phyloP scores from a whole-genome alignment of 129 eudicot genomes.

The Chrysanthemum seticuspe region DNA sequence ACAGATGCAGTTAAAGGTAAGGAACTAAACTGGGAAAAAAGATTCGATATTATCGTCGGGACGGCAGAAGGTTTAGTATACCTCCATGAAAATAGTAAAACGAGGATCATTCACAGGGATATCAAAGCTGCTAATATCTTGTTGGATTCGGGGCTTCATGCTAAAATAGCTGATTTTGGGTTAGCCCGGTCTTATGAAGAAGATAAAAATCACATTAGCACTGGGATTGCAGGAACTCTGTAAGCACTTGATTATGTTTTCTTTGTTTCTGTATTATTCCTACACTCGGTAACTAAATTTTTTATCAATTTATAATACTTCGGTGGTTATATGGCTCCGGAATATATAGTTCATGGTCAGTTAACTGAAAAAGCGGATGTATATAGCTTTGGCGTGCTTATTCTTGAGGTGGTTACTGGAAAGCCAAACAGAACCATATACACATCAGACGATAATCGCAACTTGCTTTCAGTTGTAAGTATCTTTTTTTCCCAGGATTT shows the following conservation, averaged over 20 bases:
- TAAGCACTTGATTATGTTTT: slow-evolving; percentile 26
- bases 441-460: slow-evolving; percentile 42
- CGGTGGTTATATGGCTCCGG: slow-evolving; percentile 86
- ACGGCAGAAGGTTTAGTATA: slow-evolving; percentile 81
- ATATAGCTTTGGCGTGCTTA: slow-evolving; percentile 71
- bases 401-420: slow-evolving; percentile 72
- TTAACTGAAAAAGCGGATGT: slow-evolving; percentile 77
- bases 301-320: neutral
- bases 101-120: slow-evolving; percentile 71
- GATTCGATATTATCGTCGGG: slow-evolving; percentile 58
- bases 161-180: slow-evolving; percentile 93
- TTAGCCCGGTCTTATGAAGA: slow-evolving; percentile 78
- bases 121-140: slow-evolving; percentile 80
- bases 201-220: slow-evolving; percentile 84
- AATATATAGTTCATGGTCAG: slow-evolving; percentile 62
- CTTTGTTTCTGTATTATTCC: too few relatives aligned
- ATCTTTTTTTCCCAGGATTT: neutral
- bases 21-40: slow-evolving; percentile 68
- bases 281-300: neutral
- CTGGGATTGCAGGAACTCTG: slow-evolving; percentile 91
- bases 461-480: slow-evolving; percentile 54
- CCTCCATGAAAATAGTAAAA: slow-evolving; percentile 83
- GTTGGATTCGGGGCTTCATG: slow-evolving; percentile 63
- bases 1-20: slow-evolving; percentile 63
- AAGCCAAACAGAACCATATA: slow-evolving; percentile 57